Evolutionary conservation across 768 basidiomycete species (phyloP).

Genomic region (Lactarius sp.): DNA sequence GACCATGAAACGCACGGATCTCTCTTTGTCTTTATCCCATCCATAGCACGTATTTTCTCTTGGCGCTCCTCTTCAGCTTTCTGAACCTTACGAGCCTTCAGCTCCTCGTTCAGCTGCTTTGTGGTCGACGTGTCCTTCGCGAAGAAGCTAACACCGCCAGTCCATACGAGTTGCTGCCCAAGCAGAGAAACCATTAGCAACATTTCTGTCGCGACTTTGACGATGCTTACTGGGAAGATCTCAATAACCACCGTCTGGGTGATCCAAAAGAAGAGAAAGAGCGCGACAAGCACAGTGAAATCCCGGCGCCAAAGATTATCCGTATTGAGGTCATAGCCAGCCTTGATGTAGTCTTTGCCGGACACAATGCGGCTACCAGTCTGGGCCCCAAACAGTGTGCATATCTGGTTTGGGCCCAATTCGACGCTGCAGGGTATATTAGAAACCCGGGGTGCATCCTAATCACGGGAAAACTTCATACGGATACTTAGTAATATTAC

Average conservation of each 20-base stretch:
- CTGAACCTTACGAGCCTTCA: constrained; percentile 45
- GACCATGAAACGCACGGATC: constrained; percentile 48
- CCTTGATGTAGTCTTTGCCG: constrained; percentile 80
- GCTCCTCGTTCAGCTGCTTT: constrained; percentile 48
- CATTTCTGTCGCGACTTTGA: constrained; percentile 25
- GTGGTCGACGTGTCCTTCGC: constrained; percentile 54
- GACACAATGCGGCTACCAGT: constrained; percentile 54
- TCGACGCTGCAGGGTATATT: constrained; percentile 45
- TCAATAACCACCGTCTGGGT: constrained; percentile 66
- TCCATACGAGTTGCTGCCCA: constrained; percentile 48
- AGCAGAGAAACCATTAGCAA: constrained; percentile 20
- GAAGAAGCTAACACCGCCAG: constrained; percentile 55
- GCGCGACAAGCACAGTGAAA: constrained; percentile 66
- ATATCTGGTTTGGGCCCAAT: constrained; percentile 70
- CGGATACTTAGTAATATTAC: constrained; percentile 57
- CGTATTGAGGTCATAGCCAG: constrained; percentile 48
- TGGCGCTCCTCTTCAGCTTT: constrained; percentile 31
- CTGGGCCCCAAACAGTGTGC: constrained; percentile 63
- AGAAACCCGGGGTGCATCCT: background rate
- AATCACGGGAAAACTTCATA: constrained; percentile 32
- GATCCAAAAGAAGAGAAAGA: constrained; percentile 64
- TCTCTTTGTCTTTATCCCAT: constrained; percentile 34
- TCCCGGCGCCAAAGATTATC: constrained; percentile 62
- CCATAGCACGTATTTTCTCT: constrained; percentile 26
- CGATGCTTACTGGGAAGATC: constrained; percentile 48